phyloP scores from a whole-genome alignment of 2,329 filamentous ascomycete species.

The Ophiobolus disseminans region DNA sequence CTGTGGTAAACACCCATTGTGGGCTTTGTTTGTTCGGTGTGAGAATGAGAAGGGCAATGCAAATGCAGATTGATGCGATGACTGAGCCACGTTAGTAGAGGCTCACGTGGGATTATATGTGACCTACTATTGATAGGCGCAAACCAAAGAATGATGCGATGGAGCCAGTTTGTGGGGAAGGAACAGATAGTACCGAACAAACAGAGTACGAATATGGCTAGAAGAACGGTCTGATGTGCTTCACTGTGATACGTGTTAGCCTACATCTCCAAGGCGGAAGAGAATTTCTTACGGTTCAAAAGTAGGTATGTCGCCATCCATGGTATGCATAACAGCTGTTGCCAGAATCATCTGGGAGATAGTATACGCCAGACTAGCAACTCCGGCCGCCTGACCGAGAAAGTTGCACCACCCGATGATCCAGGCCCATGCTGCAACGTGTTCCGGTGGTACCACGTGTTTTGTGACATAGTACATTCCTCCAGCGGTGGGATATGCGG shows the following conservation, averaged over 20 bases:
- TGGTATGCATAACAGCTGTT: constrained; percentile 67
- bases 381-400: constrained; percentile 68
- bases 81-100: constrained; percentile 45
- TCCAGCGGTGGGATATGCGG: constrained; percentile 70
- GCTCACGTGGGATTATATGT: neutral
- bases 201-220: constrained; percentile 64
- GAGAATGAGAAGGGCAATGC: constrained; percentile 63
- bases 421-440: constrained; percentile 70
- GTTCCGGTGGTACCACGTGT: constrained; percentile 66
- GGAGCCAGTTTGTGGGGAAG: constrained; percentile 65
- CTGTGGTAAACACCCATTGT: constrained; percentile 66
- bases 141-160: constrained; percentile 69
- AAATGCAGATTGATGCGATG: constrained; percentile 66
- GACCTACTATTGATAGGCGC: constrained; percentile 67
- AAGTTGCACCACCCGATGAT: constrained; percentile 73
- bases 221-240: constrained; percentile 64
- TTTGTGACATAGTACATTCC: constrained; percentile 75
- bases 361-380: constrained; percentile 68
- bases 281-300: constrained; percentile 62
- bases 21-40: constrained; percentile 66
- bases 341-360: constrained; percentile 70
- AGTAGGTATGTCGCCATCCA: constrained; percentile 58
- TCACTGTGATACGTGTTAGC: constrained; percentile 51
- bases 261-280: neutral
- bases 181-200: constrained; percentile 68